phyloP scores from a whole-genome alignment of 345 rosid genomes.

The Populus davidiana region DNA sequence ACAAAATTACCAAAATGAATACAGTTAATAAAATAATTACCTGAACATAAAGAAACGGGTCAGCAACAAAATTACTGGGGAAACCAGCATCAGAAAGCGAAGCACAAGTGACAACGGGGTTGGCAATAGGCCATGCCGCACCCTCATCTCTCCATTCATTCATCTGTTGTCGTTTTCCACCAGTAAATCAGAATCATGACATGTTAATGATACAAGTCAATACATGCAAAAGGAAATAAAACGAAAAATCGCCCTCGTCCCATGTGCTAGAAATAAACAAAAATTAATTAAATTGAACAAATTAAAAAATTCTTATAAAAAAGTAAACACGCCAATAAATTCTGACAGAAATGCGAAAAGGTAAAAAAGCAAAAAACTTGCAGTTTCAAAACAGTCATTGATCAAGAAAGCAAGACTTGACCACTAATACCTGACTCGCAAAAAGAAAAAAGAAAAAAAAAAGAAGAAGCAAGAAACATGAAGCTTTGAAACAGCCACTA shows the following conservation, averaged over 20 bases:
- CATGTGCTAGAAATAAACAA: neutral
- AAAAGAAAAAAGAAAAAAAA: neutral
- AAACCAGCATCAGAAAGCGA: conserved; percentile 68
- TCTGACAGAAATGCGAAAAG: neutral
- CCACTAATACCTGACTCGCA: neutral
- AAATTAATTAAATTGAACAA: too few species aligned
- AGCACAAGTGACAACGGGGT: conserved; percentile 91
- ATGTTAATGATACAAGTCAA: neutral
- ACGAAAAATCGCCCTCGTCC: neutral
- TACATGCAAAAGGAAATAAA: neutral
- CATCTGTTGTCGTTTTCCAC: conserved; percentile 40
- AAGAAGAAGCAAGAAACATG: neutral
- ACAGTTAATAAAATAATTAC: conserved; percentile 26
- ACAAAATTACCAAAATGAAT: neutral
- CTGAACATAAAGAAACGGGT: conserved; percentile 87
- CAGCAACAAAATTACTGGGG: conserved; percentile 92
- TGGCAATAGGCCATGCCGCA: conserved; percentile 93
- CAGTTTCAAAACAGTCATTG: neutral
- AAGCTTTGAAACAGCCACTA: neutral
- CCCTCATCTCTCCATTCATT: conserved; percentile 69
- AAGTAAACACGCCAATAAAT: neutral
- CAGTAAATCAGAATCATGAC: neutral
- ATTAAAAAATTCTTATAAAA: neutral
- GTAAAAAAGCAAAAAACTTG: neutral
- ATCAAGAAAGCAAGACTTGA: neutral